Base-by-base conservation (phyloP, 2,329 filamentous ascomycete genomes). In the Talaromyces rugulosus region DNA sequence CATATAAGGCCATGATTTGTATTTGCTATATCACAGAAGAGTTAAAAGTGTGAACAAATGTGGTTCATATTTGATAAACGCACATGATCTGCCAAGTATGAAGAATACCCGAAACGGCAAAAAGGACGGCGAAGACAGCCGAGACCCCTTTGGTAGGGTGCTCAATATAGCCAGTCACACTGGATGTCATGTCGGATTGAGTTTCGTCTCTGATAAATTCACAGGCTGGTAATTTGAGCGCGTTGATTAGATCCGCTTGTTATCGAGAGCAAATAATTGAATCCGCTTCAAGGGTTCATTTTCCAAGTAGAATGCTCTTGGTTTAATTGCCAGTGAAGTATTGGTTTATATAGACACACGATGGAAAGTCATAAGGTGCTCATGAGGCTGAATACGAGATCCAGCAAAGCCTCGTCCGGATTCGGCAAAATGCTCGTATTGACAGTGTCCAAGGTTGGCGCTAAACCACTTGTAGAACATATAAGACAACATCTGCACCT, bases 51-150 rank as follows among this genome's bases (percentile, higher is more conserved):
- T 8, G 8, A 5, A 3, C 3, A 9, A 6, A 53, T 1, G 11
- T 40, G 16, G 5, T 40, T 31, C n/a, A 56, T 11, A 23, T 31
- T 27, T 31, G 34, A 6, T 11, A 55, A 31, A 60, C 58, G 11
- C 30, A 62, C 64, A 36, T 61, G 61, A 58, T 65, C 40, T 66
- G 64, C 64, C 63, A 66, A 5, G 58, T 44, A 36, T 66, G 64
- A 8, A 65, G 31, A 12, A 36, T 57, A 56, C 51, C 31, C 2
- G 64, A 66, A 28, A 57, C 14, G 4, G 58, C 54, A 51, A 66
- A 66, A 42, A 66, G 56, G 53, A 53, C 34, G 12, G 64, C 63
- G 58, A 66, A 66, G 12, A 60, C 63, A 11, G 56, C 34, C 2
- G 64, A 66, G 8, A 63, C 56, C 4, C 64, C 63, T 57, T 52